These are phyloP conservation scores for Saturnispora sekii DNA, from an alignment of 805 yeast genomes.

Conservation along the genomic window DNA sequence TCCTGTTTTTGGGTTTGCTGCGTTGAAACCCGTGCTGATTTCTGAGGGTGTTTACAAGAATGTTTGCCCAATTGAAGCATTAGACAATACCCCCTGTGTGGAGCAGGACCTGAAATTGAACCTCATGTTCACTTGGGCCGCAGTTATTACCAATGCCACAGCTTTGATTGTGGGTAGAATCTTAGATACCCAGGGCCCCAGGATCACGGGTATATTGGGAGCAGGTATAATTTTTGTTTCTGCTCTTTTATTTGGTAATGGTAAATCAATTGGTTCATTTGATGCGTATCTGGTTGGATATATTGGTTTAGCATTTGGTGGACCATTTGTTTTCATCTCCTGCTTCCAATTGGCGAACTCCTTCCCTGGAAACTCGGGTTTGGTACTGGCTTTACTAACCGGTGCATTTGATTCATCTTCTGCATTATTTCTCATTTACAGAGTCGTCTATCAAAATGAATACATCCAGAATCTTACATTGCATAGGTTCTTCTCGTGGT, in stretches of 20 bases:
- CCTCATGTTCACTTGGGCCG: slow-evolving; percentile 74
- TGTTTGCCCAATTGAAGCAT: slow-evolving; percentile 33
- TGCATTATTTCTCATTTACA: slow-evolving; percentile 72
- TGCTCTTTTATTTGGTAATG: slow-evolving; percentile 27
- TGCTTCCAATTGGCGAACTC: slow-evolving; percentile 84
- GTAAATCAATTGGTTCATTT: slow-evolving; percentile 18
- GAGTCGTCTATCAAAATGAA: slow-evolving; percentile 47
- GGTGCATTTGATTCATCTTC: slow-evolving; percentile 94
- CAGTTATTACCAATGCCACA: slow-evolving; percentile 74
- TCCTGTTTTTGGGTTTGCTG: slow-evolving; percentile 92
- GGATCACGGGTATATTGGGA: slow-evolving; percentile 69
- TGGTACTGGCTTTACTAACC: slow-evolving; percentile 69
- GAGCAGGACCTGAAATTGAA: slow-evolving; percentile 80
- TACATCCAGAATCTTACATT: slow-evolving; percentile 34
- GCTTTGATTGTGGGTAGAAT: slow-evolving; percentile 78
- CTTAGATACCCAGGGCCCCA: slow-evolving; percentile 73
- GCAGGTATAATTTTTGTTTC: slow-evolving; percentile 50
- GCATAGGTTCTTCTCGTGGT: slow-evolving; percentile 51
- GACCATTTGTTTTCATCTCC: slow-evolving; percentile 88
- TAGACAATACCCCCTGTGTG: slow-evolving; percentile 34
- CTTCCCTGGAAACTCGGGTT: slow-evolving; percentile 75
- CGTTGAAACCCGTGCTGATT: slow-evolving; percentile 74
- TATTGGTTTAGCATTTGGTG: slow-evolving; percentile 71
- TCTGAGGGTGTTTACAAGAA: slow-evolving; percentile 67
- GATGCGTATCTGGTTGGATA: slow-evolving; percentile 75